These are phyloP conservation scores for Oenanthe javanica DNA, from an alignment of 140 eudicot species.

Conservation along the genomic window DNA sequence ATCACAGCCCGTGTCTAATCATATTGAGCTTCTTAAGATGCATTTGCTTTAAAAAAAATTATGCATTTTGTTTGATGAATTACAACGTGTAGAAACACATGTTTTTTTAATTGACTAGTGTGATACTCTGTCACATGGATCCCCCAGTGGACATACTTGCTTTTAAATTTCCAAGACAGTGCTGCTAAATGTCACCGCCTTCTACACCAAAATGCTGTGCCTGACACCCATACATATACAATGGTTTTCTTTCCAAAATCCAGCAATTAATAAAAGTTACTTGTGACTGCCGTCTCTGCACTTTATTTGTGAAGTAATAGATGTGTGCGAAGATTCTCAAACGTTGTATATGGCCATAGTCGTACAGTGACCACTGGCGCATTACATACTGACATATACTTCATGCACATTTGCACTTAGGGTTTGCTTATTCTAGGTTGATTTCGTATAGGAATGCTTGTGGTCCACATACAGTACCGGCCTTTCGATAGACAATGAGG, in stretches of 20 bases:
- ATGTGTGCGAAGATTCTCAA: not conserved
- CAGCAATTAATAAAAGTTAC: not conserved
- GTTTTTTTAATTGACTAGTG: not conserved
- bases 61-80: not conserved
- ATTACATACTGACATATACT: not conserved
- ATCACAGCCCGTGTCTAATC: not conserved
- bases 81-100: not conserved
- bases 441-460: not conserved
- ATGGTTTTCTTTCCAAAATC: not conserved
- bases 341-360: not conserved
- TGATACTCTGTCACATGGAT: not conserved
- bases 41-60: not conserved
- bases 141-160: not conserved
- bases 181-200: not conserved
- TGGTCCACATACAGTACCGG: not conserved
- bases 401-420: not conserved
- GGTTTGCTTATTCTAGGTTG: not conserved
- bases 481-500: not conserved
- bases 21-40: conserved; percentile 3
- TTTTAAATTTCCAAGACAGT: not conserved
- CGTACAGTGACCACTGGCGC: not conserved
- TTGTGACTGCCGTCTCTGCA: not conserved
- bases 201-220: not conserved
- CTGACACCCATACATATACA: not conserved
- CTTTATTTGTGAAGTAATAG: not conserved